Percentiles rank a stretch among this genome's conserved stretches.
These are phyloP conservation scores for Cutaneotrichosporon sp. DNA, from an alignment of 1,284 basidiomycete genomes.

Conservation along the genomic window DNA sequence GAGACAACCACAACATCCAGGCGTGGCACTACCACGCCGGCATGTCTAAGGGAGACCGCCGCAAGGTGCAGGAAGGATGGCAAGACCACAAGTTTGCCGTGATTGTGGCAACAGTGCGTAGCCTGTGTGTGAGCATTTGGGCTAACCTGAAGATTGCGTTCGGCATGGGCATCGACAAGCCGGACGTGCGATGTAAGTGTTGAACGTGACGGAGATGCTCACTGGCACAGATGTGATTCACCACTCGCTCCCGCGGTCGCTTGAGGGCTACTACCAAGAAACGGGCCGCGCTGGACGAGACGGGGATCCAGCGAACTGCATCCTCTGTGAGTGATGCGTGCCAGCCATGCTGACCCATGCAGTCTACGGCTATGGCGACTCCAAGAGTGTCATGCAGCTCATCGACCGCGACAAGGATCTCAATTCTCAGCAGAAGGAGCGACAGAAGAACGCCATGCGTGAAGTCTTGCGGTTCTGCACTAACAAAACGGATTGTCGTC, in stretches of 20 bases:
- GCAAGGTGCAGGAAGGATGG: conserved; percentile 70
- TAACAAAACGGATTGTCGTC: conserved; percentile 82
- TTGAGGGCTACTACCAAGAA: conserved; percentile 79
- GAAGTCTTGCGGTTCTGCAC: conserved; percentile 72
- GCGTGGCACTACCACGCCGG: conserved; percentile 87
- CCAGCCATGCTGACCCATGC: conserved; percentile 32
- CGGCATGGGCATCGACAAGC: conserved; percentile 97
- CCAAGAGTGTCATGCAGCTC: conserved; percentile 57
- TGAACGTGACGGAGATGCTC: conserved; percentile 21
- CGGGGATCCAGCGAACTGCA: conserved; percentile 63
- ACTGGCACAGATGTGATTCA: conserved; percentile 68
- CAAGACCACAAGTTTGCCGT: conserved; percentile 69
- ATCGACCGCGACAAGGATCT: conserved; percentile 59
- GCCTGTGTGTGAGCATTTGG: background rate
- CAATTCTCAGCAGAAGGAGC: conserved; percentile 59
- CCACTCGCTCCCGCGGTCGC: conserved; percentile 64
- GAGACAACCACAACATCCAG: conserved; percentile 60
- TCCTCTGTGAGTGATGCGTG: conserved; percentile 56
- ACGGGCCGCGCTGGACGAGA: conserved; percentile 82
- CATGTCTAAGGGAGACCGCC: conserved; percentile 66
- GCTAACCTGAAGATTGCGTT: conserved; percentile 67
- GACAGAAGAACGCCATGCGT: conserved; percentile 60
- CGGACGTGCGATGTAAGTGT: conserved; percentile 61
- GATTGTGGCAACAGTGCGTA: conserved; percentile 77
- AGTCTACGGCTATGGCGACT: conserved; percentile 63